Conservation (phyloP, 768 basidiomycete species). For the Tylopilus felleus region DNA sequence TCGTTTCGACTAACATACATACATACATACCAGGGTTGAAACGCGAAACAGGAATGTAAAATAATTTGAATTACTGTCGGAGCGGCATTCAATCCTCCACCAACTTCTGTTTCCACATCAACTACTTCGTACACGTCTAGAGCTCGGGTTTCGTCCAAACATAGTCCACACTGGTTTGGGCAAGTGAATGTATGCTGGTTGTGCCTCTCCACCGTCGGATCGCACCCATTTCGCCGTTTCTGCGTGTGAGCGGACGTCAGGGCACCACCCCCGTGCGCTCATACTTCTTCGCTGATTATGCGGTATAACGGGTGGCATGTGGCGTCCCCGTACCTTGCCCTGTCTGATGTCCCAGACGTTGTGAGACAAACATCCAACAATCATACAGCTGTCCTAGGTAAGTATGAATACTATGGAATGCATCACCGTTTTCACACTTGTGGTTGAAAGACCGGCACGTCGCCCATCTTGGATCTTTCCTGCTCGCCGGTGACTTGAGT, state of each 20-base stretch:
- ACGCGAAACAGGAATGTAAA: neutral
- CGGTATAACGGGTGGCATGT: neutral
- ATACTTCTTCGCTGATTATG: neutral
- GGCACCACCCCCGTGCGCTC: no score
- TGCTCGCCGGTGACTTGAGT: neutral
- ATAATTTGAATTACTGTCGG: neutral
- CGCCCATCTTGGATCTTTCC: no score
- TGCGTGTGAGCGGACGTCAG: neutral
- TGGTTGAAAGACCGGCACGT: no score
- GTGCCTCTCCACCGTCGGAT: neutral
- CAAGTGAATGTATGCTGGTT: neutral
- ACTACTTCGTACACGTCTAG: neutral
- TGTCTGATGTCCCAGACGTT: neutral
- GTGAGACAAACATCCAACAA: neutral
- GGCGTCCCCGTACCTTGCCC: neutral
- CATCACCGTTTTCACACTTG: no score
- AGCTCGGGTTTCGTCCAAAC: no score
- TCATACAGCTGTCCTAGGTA: no score
- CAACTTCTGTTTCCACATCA: neutral
- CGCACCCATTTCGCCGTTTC: neutral
- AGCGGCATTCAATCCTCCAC: neutral
- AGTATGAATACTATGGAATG: no score
- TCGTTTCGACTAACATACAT: neutral
- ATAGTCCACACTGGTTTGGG: neutral
- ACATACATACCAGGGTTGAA: neutral